Evolutionary conservation across 768 basidiomycete genomes (phyloP), one percentile per base, ranked within the genome.

Genomic region (Termitomyces bulborhizus): DNA sequence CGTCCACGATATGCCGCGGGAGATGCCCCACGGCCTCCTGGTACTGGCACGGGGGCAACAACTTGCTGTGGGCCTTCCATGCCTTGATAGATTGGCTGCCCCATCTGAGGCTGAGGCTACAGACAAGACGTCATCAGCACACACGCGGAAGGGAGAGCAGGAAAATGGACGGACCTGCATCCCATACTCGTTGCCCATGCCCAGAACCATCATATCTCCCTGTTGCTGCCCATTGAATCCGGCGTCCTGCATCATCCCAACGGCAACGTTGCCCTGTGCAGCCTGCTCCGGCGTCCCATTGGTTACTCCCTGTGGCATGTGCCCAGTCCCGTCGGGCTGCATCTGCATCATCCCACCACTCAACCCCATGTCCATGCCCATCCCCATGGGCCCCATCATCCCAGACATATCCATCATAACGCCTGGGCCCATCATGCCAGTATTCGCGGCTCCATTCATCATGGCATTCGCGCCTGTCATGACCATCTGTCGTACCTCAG

Each of bases 401-500:
- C 79, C 77, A 51, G 75, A 74, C 81, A 92, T 91, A 63, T 84
- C 85, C 88, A 90, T 90, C 86, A 91, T 88, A 58, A 84, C 78
- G 46, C 81, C 83, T 27, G 78, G 77, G 40, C 70, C 77, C 82
- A 85, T 80, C 81, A 85, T 83, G 36, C 66, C 79, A 5, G 78
- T 71, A 57, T 75, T 81, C 18, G 71, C 78, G n/a, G 74, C 83
- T 56, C 78, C 78, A 54, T 79, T 79, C 88, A 90, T 87, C 80
- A 90, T 84, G 8, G 86, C 80, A 21, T 82, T 83, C 57, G 88
- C 83, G 16, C 88, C 85, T 7, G 88, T 86, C 83, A 93, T 88
- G 51, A 92, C 87, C 88, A 92, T 92, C 57, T 86, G 84, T 39
- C 90, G 85, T 54, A 92, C 77, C 56, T 93, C 91, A 1, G 86